Evolutionary conservation across 2,329 filamentous ascomycete species (phyloP), one percentile per base, ranked within the genome.

Genomic region (Sclerotinia sclerotiorum): DNA sequence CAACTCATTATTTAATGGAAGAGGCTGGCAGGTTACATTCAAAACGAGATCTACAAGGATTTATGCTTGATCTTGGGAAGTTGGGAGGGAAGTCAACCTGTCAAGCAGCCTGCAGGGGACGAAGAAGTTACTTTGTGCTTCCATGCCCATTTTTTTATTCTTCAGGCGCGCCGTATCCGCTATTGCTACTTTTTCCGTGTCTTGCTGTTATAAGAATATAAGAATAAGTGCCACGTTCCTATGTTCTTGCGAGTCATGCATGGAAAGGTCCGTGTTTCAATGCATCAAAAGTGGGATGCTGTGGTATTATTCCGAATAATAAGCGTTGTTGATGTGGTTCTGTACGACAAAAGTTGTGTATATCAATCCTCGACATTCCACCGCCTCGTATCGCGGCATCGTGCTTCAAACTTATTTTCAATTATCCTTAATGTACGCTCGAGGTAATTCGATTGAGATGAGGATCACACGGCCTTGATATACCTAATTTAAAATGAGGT

Each of bases 151-250:
- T 54, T 61, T 63, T 55, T 42, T 46, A 62, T 67, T 52, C 58
- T 67, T 67, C 57, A 60, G 48, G 48, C 52, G 65, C 65, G 65
- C 65, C 48, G 56, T 67, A 62, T 63, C 65, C 65, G 65, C 65
- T 63, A 32, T 24, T 24, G 46, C 61, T 46, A 35, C 49, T 19
- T 52, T 29, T 51, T 24, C 39, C 8, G 17, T 24, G 56, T 55
- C 65, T 67, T 54, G 65, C 65, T 67, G 65, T 67, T 67, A 62
- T 67, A 67, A 67, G 52, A 48, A 49, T 58, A 19, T 6, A 27
- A 27, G 11, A 46, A 60, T 15, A 29, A 60, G 39, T 63, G 57
- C 56, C 55, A 67, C 57, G 65, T 62, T 63, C 46, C 46, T 51
- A 51, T 8, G 8, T 51, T 63, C 48, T 67, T 62, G 48, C 65